phyloP scores from a whole-genome alignment of 1,284 basidiomycete genomes.

The Polyporus tsugae region DNA sequence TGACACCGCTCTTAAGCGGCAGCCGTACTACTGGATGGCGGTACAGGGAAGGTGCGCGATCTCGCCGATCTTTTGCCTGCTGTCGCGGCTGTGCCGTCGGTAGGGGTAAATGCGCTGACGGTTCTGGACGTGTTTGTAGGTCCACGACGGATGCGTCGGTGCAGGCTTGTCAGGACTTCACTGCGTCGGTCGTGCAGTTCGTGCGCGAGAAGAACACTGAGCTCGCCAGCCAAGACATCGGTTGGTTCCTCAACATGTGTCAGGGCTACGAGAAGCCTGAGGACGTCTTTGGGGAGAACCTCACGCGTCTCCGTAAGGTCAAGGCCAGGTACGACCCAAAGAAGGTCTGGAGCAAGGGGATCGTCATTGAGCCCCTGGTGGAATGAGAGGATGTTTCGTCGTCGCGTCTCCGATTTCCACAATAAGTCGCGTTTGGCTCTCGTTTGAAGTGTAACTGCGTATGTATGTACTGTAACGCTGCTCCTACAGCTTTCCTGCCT shows the following conservation, averaged over 20 bases:
- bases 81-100: not conserved
- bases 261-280: slow-evolving; percentile 35
- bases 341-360: slow-evolving; percentile 43
- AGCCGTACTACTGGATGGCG: slow-evolving; percentile 37
- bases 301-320: slow-evolving; percentile 39
- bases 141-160: slow-evolving; percentile 30
- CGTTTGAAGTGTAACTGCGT: not conserved
- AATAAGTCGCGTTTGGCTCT: not conserved
- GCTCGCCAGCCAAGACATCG: slow-evolving; percentile 31
- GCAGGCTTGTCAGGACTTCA: slow-evolving; percentile 19
- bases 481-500: not conserved
- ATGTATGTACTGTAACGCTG: not conserved
- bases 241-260: slow-evolving; percentile 33
- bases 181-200: slow-evolving; percentile 21
- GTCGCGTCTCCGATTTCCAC: not conserved
- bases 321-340: slow-evolving; percentile 48
- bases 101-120: not conserved
- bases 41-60: slow-evolving; percentile 33
- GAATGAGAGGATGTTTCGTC: slow-evolving; percentile 15
- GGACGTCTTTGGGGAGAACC: slow-evolving; percentile 43
- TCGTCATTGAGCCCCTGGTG: slow-evolving; percentile 33
- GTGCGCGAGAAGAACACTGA: slow-evolving; percentile 35
- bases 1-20: slow-evolving; percentile 34
- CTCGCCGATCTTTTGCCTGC: not conserved
- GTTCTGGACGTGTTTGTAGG: slow-evolving; percentile 6